Percentiles rank a stretch among this genome's conserved stretches.
Evolutionary conservation across 73 alveolate genomes (phyloP).

Genomic region (Loxodes magnus): DNA sequence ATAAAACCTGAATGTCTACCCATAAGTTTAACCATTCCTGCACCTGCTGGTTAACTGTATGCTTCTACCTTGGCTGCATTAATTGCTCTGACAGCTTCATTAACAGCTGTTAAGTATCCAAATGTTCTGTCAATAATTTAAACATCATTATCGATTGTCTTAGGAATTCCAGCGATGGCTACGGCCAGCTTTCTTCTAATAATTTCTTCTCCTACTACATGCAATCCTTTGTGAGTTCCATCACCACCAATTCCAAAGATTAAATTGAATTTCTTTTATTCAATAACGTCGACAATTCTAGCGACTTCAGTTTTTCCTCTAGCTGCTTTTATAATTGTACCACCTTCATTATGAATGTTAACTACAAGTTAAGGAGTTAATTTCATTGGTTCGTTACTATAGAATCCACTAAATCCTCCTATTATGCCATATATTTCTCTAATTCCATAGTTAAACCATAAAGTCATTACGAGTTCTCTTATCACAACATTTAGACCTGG

Average conservation of each 20-base stretch:
- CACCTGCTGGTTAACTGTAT: constrained; percentile 83
- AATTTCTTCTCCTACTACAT: constrained; percentile 38
- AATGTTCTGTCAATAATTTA: constrained; percentile 84
- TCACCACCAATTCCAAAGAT: constrained; percentile 87
- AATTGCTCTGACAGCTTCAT: constrained; percentile 66
- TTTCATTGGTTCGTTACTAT: constrained; percentile 30
- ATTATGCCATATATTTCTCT: constrained; percentile 74
- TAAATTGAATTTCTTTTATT: constrained; percentile 59
- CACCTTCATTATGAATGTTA: constrained; percentile 1
- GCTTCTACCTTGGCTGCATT: constrained; percentile 94
- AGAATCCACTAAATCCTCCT: constrained; percentile 93
- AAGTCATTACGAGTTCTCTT: constrained; percentile 69
- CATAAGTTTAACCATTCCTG: constrained; percentile 76
- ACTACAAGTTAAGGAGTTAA: not conserved
- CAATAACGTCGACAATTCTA: constrained; percentile 42
- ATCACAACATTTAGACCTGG: constrained; percentile 88
- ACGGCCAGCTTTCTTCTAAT: constrained; percentile 43
- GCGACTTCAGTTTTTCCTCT: constrained; percentile 52
- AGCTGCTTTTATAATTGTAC: not conserved
- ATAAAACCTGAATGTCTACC: constrained; percentile 94
- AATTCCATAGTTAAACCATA: constrained; percentile 49
- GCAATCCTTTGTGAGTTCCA: constrained; percentile 79
- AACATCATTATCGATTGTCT: constrained; percentile 93
- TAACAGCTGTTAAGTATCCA: constrained; percentile 53
- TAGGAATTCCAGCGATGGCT: constrained; percentile 82